phyloP scores from a whole-genome alignment of 768 basidiomycete species.

The Phlebiopsis gigantea region DNA sequence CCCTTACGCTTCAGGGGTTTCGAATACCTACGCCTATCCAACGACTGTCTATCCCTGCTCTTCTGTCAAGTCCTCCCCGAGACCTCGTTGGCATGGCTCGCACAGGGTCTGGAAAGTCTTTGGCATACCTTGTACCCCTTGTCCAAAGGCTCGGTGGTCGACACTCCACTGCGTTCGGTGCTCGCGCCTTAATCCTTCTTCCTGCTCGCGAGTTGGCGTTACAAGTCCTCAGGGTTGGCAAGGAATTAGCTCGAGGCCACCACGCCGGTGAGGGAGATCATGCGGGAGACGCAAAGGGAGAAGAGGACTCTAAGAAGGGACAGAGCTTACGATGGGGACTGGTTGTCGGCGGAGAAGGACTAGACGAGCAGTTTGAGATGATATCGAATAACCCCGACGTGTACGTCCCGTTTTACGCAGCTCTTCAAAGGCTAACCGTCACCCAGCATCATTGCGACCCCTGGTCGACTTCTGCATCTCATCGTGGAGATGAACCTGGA shows the following conservation, averaged over 20 bases:
- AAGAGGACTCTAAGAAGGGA: slow-evolving; percentile 49
- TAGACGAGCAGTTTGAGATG: slow-evolving; percentile 96
- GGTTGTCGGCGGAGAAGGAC: slow-evolving; percentile 89
- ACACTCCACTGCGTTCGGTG: slow-evolving; percentile 76
- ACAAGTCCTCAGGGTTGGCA: slow-evolving; percentile 91
- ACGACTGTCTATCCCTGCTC: slow-evolving; percentile 78
- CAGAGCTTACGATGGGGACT: slow-evolving; percentile 83
- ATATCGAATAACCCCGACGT: slow-evolving; percentile 93
- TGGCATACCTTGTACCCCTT: slow-evolving; percentile 93
- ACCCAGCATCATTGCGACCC: slow-evolving; percentile 90
- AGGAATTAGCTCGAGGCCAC: slow-evolving; percentile 86
- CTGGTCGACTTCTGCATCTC: slow-evolving; percentile 94
- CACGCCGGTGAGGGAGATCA: slow-evolving; percentile 53
- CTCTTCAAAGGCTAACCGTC: too few relatives aligned
- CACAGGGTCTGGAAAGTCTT: slow-evolving; percentile 95
- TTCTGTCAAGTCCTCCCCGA: slow-evolving; percentile 77
- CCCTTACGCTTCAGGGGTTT: slow-evolving; percentile 88
- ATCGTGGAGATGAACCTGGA: slow-evolving; percentile 96
- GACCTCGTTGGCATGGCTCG: slow-evolving; percentile 98
- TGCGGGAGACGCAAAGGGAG: slow-evolving; percentile 55
- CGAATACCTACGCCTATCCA: slow-evolving; percentile 96
- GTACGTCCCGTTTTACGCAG: slow-evolving; percentile 45
- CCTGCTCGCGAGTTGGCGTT: slow-evolving; percentile 93
- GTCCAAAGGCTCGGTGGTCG: slow-evolving; percentile 79
- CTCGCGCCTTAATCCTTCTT: slow-evolving; percentile 82